A percentile compares a stretch with the other conserved stretches of the same genome.
Evolutionary conservation across 192 early-diverging fungal genomes (phyloP).

Genomic region (Backusella tuberculispora): DNA sequence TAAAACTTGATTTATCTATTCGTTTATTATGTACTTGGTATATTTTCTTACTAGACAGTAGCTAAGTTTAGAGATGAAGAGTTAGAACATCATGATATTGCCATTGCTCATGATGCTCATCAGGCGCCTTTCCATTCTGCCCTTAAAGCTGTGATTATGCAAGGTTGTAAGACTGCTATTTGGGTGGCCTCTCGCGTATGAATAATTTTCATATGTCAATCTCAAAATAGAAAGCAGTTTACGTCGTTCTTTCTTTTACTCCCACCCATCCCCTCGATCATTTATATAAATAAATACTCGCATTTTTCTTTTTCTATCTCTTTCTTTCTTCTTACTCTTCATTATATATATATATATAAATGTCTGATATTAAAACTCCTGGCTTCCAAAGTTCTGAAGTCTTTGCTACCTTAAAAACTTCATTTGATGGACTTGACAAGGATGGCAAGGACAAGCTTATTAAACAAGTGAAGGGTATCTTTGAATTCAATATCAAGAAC

Average conservation of each 20-base stretch:
- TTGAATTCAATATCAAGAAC: constrained; percentile 88
- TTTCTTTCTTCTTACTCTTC: too few species aligned
- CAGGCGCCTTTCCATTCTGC: constrained; percentile 79
- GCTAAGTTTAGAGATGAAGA: constrained; percentile 94
- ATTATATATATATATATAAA: too few species aligned
- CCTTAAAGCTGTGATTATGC: constrained; percentile 77
- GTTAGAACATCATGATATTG: constrained; percentile 90
- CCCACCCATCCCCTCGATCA: background rate
- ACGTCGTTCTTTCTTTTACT: background rate
- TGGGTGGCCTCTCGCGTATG: constrained; percentile 88
- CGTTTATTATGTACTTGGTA: background rate
- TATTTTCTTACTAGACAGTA: constrained; percentile 56
- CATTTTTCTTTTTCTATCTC: too few species aligned
- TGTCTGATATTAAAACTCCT: constrained; percentile 34
- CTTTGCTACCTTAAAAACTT: constrained; percentile 67
- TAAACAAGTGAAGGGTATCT: constrained; percentile 81
- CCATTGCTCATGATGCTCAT: constrained; percentile 84
- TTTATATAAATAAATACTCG: background rate
- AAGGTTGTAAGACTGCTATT: constrained; percentile 91
- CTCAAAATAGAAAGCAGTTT: constrained; percentile 1
- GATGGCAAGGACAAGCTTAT: constrained; percentile 65
- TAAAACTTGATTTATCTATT: background rate
- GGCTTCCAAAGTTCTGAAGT: constrained; percentile 79
- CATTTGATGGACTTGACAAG: constrained; percentile 58
- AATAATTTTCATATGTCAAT: constrained; percentile 24